Percentiles rank a stretch among this genome's conserved stretches.
These are phyloP conservation scores for Ustilago esculenta DNA, from an alignment of 1,284 basidiomycete genomes.

Conservation along the genomic window DNA sequence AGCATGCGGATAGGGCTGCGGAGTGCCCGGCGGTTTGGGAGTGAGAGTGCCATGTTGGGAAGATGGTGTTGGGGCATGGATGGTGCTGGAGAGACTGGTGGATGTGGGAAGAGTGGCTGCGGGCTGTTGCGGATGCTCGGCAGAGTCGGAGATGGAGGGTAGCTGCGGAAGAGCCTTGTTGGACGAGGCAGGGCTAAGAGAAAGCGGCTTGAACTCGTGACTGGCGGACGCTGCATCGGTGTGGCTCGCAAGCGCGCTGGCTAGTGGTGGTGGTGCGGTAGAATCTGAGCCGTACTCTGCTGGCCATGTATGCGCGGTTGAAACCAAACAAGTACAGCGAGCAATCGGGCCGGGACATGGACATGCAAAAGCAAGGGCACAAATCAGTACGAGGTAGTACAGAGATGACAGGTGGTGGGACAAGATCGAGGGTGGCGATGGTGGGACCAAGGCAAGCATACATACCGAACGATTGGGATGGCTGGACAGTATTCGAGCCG, in stretches of 20 bases:
- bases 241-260: neutral
- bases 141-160: conserved; percentile 9
- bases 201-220: conserved; percentile 10
- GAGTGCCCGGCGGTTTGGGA: conserved; percentile 25
- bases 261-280: neutral
- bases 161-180: conserved; percentile 32
- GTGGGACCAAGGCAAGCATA: neutral
- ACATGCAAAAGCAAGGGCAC: no score
- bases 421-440: neutral
- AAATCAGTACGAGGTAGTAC: conserved; percentile 18
- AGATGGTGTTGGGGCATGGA: conserved; percentile 10
- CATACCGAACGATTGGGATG: conserved; percentile 7
- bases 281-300: neutral
- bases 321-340: no score
- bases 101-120: conserved; percentile 7
- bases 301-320: neutral
- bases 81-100: conserved; percentile 12
- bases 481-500: neutral
- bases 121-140: neutral
- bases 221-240: conserved; percentile 1
- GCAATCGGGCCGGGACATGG: no score
- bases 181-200: conserved; percentile 20
- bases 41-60: conserved; percentile 25
- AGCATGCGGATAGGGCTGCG: conserved; percentile 1
- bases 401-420: neutral